These are phyloP conservation scores for Pyrenochaeta sp. DNA, from an alignment of 2,329 filamentous ascomycete genomes.

Conservation along the genomic window DNA sequence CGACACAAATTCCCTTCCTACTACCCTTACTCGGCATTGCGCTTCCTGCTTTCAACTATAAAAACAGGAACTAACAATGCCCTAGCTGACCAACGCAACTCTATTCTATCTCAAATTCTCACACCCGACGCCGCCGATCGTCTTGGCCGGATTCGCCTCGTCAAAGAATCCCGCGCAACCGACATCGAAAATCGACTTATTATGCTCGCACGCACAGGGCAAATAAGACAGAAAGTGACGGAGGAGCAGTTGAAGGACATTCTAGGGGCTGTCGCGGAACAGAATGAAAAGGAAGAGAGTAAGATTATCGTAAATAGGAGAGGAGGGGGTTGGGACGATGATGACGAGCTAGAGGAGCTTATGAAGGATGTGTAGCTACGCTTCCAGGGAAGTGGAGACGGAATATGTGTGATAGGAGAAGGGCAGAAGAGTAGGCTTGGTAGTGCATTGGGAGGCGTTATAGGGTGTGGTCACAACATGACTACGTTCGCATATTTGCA, in stretches of 20 bases:
- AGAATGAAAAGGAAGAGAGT: constrained; percentile 66
- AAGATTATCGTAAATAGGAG: constrained; percentile 87
- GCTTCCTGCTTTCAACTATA: constrained; percentile 40
- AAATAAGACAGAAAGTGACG: constrained; percentile 85
- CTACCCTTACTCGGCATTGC: background rate
- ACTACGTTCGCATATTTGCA: background rate
- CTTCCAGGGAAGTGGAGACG: background rate
- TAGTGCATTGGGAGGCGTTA: constrained; percentile 23
- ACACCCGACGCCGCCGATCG: constrained; percentile 93
- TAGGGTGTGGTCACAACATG: background rate
- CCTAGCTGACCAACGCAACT: constrained; percentile 74
- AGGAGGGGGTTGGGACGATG: constrained; percentile 81
- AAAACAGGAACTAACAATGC: constrained; percentile 24
- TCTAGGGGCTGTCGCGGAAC: constrained; percentile 81
- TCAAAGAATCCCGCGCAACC: constrained; percentile 88
- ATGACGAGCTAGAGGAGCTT: constrained; percentile 72
- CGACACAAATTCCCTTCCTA: constrained; percentile 3
- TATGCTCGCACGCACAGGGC: constrained; percentile 86
- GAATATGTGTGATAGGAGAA: background rate
- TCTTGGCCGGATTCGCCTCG: constrained; percentile 90
- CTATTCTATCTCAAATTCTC: constrained; percentile 90
- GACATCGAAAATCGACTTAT: constrained; percentile 94
- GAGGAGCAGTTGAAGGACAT: constrained; percentile 95
- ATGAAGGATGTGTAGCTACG: constrained; percentile 45
- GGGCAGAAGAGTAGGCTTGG: background rate